Conservation (phyloP, 768 basidiomycete genomes). For the Lanmaoa pseudosensibilis region DNA sequence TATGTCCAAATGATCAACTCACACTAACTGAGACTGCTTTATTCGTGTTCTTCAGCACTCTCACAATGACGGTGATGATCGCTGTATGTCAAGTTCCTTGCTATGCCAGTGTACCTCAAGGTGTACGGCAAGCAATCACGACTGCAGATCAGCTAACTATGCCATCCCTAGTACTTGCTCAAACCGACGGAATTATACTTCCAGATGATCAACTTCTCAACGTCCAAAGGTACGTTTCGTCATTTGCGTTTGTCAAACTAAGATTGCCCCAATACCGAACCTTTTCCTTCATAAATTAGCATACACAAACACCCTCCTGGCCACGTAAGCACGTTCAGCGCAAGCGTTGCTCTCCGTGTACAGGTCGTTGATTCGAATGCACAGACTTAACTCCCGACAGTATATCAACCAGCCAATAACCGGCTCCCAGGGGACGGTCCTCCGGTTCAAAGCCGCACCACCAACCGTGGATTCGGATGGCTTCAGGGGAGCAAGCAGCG, state of each 20-base stretch:
- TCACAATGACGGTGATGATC: not conserved
- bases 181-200: not conserved
- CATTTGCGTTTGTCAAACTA: not conserved
- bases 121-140: not conserved
- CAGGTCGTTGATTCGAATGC: not conserved
- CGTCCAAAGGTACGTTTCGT: not conserved
- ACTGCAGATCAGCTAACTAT: not conserved
- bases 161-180: not conserved
- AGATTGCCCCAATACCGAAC: too few species aligned
- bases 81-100: not conserved
- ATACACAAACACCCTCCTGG: constrained; percentile 1
- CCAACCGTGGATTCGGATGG: not conserved
- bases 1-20: not conserved
- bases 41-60: not conserved
- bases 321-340: not conserved
- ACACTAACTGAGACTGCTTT: not conserved
- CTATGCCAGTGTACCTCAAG: not conserved
- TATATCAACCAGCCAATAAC: not conserved
- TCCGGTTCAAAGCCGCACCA: not conserved
- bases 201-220: not conserved
- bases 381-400: not conserved
- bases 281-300: not conserved
- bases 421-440: not conserved
- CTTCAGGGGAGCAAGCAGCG: too few species aligned
- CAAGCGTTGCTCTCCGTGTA: not conserved